phyloP scores from a whole-genome alignment of 371 early-diverging fungal species.

The Enteropsectra breve region DNA sequence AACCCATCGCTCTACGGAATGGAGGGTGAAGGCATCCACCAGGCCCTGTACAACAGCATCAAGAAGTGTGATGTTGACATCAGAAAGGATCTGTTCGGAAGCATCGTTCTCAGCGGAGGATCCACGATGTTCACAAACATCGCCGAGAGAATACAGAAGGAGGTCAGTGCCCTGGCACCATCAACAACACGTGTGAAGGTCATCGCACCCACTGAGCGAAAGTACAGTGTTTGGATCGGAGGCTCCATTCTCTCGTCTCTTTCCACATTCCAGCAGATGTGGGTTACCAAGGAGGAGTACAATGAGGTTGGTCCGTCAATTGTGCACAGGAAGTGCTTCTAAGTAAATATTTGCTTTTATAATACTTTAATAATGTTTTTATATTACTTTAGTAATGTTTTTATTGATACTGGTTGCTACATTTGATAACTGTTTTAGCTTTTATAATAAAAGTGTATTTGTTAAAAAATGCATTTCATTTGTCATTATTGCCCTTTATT shows the following conservation, averaged over 20 bases:
- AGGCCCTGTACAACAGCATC: slow-evolving; percentile 83
- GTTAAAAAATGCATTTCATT: too few relatives aligned
- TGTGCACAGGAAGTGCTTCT: slow-evolving; percentile 62
- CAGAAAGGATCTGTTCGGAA: slow-evolving; percentile 83
- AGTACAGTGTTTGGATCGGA: slow-evolving; percentile 99
- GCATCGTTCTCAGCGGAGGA: slow-evolving; percentile 83
- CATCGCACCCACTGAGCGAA: slow-evolving; percentile 97
- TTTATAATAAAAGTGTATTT: too few relatives aligned
- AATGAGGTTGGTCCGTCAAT: slow-evolving; percentile 65
- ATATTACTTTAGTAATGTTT: neutral
- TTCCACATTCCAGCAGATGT: slow-evolving; percentile 93
- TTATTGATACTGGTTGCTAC: too few relatives aligned
- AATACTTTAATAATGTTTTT: neutral
- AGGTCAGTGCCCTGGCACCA: slow-evolving; percentile 89
- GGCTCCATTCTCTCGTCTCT: slow-evolving; percentile 97
- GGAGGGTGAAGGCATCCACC: slow-evolving; percentile 81
- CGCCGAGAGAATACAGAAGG: slow-evolving; percentile 82
- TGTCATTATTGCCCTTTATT: too few relatives aligned
- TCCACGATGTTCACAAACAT: slow-evolving; percentile 65
- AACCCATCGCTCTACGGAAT: slow-evolving; percentile 82
- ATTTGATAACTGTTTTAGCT: too few relatives aligned
- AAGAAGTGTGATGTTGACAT: slow-evolving; percentile 93
- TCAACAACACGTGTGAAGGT: slow-evolving; percentile 97
- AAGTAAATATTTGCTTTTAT: slow-evolving; percentile 26
- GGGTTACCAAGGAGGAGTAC: slow-evolving; percentile 88